These are phyloP conservation scores for Larix sibirica DNA, from an alignment of 83 land plant genomes.

Conservation along the genomic window DNA sequence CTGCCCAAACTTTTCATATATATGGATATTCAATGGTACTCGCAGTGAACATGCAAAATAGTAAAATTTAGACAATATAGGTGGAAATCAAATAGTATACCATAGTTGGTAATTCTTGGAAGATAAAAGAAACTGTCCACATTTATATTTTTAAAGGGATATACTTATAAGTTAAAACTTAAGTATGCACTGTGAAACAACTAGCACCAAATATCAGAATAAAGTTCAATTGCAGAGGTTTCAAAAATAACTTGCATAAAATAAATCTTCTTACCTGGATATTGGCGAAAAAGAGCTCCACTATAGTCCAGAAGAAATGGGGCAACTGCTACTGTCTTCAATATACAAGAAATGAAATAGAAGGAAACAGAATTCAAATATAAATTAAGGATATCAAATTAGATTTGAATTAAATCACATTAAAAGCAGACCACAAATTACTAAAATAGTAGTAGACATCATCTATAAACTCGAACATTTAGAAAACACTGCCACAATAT, in stretches of 20 bases:
- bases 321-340: conserved; percentile 79
- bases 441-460: background rate
- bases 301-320: conserved; percentile 87
- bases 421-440: background rate
- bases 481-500: no score
- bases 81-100: no score
- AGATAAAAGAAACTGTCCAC: no score
- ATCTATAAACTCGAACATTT: no score
- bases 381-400: background rate
- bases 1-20: no score
- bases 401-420: background rate
- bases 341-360: conserved; percentile 1
- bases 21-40: background rate
- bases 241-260: background rate
- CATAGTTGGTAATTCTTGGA: no score
- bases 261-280: conserved; percentile 67
- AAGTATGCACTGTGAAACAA: background rate
- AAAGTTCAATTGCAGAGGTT: background rate
- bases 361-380: background rate
- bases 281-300: conserved; percentile 96
- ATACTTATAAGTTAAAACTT: no score
- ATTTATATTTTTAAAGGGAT: no score
- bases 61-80: background rate
- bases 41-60: background rate
- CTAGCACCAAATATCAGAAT: background rate